Evolutionary conservation across 2,329 filamentous ascomycete genomes (phyloP).

Genomic region (Xylariaceae sp.): DNA sequence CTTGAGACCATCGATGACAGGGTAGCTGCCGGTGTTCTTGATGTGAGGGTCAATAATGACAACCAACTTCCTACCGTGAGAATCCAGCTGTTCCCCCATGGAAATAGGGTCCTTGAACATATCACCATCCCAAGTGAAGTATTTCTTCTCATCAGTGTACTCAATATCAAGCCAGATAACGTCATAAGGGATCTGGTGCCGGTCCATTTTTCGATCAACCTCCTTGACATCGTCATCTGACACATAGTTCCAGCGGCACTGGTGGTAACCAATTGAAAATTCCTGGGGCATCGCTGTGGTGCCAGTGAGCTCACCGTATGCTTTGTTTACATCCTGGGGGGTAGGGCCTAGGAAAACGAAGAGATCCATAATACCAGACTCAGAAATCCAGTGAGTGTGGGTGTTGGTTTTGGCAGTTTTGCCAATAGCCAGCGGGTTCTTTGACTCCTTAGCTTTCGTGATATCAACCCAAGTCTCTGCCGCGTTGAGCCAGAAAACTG

Average conservation of each 20-base stretch:
- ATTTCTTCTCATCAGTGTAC: constrained; percentile 94
- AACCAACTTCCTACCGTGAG: constrained; percentile 82
- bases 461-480: constrained; percentile 98
- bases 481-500: constrained; percentile 94
- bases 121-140: constrained; percentile 93
- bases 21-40: constrained; percentile 80
- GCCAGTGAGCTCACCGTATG: constrained; percentile 85
- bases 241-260: constrained; percentile 98
- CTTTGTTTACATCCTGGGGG: constrained; percentile 72
- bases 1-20: constrained; percentile 73
- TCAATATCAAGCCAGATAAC: constrained; percentile 99
- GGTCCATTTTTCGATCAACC: constrained; percentile 94
- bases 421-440: constrained; percentile 74
- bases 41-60: constrained; percentile 96
- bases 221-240: constrained; percentile 96
- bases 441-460: constrained; percentile 66
- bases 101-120: constrained; percentile 79
- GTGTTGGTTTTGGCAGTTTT: constrained; percentile 66
- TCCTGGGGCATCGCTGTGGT: constrained; percentile 87
- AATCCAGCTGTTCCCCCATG: constrained; percentile 84
- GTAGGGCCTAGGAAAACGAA: constrained; percentile 92
- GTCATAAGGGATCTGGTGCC: constrained; percentile 91
- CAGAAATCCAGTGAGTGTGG: constrained; percentile 94
- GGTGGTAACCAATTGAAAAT: constrained; percentile 89
- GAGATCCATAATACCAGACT: constrained; percentile 81